phyloP scores from a whole-genome alignment of 441 rosid species.

The Erodium chrysanthum region DNA sequence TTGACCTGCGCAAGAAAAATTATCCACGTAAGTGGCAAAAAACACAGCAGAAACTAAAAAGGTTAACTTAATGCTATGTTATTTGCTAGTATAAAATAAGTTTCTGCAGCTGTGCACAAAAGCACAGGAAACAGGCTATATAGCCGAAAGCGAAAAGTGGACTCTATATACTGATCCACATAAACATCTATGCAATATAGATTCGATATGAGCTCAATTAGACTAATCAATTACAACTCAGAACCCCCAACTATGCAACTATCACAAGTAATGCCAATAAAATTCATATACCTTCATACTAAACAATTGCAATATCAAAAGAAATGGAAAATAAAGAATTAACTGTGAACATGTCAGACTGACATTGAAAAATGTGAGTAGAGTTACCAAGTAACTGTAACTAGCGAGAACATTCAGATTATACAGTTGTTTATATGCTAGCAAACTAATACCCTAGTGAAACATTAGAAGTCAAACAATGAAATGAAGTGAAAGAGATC shows the following conservation, averaged over 20 bases:
- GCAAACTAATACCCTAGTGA: constrained; percentile 6
- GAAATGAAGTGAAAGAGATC: background rate
- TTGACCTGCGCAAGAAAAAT: constrained; percentile 44
- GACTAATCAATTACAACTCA: background rate
- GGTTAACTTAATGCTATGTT: background rate
- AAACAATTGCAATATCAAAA: background rate
- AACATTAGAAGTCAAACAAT: constrained; percentile 8
- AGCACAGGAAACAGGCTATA: background rate
- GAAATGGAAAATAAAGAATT: background rate
- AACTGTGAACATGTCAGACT: background rate
- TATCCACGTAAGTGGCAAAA: background rate
- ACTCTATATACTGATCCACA: background rate
- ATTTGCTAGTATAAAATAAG: background rate
- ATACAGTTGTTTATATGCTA: background rate
- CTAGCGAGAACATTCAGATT: background rate
- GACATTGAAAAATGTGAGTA: background rate
- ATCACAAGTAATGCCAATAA: background rate
- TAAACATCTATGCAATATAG: background rate
- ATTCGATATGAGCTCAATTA: background rate
- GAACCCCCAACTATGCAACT: background rate
- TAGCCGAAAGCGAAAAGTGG: background rate
- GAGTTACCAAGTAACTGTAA: background rate
- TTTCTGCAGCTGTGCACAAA: background rate
- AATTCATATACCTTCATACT: background rate
- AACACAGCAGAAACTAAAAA: background rate